Percentiles rank a stretch among this genome's conserved stretches.
Conservation (phyloP, 768 basidiomycete genomes). For the Boletus sp. region DNA sequence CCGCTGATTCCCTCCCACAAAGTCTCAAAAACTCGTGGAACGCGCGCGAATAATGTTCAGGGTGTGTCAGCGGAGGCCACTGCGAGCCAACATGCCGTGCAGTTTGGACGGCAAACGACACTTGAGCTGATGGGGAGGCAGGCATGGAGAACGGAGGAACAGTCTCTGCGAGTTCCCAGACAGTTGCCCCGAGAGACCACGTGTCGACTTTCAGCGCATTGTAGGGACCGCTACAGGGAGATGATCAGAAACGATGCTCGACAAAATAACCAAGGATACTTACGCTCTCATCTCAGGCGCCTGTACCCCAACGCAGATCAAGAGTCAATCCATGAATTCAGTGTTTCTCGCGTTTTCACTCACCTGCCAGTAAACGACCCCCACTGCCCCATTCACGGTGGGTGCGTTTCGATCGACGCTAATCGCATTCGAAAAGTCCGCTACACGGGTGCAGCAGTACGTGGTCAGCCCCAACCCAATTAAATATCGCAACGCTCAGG, state of each 20-base stretch:
- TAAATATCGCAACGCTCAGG: not conserved
- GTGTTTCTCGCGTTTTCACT: conserved; percentile 13
- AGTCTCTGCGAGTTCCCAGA: conserved; percentile 79
- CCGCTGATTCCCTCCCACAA: conserved; percentile 59
- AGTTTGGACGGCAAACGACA: conserved; percentile 39
- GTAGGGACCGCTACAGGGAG: conserved; percentile 53
- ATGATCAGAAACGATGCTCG: conserved; percentile 5
- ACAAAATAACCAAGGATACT: conserved; percentile 21
- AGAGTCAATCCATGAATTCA: not conserved
- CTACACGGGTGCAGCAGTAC: conserved; percentile 32
- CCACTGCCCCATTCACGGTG: conserved; percentile 54
- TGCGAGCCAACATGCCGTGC: conserved; percentile 45
- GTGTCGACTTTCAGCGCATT: conserved; percentile 72
- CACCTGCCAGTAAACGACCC: conserved; percentile 80
- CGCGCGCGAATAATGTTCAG: conserved; percentile 58
- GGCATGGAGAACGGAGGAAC: conserved; percentile 66
- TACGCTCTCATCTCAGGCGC: conserved; percentile 77
- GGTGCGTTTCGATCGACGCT: conserved; percentile 51
- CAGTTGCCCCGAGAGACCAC: conserved; percentile 80
- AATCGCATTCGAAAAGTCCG: conserved; percentile 79
- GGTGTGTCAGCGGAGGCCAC: conserved; percentile 61
- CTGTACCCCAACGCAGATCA: conserved; percentile 19
- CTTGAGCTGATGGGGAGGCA: conserved; percentile 17
- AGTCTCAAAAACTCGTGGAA: conserved; percentile 71
- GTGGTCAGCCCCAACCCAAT: not conserved